Evolutionary conservation across 257 asterid genomes (phyloP).

Genomic region (Ligustrum vulgare): DNA sequence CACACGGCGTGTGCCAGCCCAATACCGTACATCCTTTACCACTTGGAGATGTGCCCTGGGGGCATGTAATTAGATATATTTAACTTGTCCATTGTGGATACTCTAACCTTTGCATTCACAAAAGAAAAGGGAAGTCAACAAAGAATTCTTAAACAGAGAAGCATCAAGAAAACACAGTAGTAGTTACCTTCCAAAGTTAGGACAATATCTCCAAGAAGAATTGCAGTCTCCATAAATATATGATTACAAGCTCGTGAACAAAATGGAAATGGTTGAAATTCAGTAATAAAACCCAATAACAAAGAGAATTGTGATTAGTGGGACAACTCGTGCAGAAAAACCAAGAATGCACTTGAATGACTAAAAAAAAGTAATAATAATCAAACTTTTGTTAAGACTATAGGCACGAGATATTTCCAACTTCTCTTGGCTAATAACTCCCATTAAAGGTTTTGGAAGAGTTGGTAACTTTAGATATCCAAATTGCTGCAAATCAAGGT

Average conservation of each 20-base stretch:
- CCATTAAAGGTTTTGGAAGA: slow-evolving; percentile 77
- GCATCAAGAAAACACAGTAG: neutral
- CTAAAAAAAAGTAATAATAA: slow-evolving; percentile 15
- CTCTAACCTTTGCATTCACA: slow-evolving; percentile 65
- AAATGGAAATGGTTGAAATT: slow-evolving; percentile 75
- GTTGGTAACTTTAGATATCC: slow-evolving; percentile 81
- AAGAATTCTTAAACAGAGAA: slow-evolving; percentile 15
- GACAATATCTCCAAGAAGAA: slow-evolving; percentile 78
- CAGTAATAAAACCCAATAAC: slow-evolving; percentile 14
- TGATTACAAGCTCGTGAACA: slow-evolving; percentile 78
- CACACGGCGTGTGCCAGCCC: too few species aligned
- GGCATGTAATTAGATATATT: too few species aligned
- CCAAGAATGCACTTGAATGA: neutral
- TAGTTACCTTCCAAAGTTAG: slow-evolving; percentile 92
- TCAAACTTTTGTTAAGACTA: slow-evolving; percentile 89
- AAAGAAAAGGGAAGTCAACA: slow-evolving; percentile 20
- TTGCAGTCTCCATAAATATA: slow-evolving; percentile 81
- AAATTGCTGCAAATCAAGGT: slow-evolving; percentile 88
- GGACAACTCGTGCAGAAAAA: neutral
- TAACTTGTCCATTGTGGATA: too few species aligned
- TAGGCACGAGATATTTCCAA: slow-evolving; percentile 92
- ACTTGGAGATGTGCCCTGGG: too few species aligned
- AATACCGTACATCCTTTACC: too few species aligned
- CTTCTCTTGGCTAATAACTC: slow-evolving; percentile 83
- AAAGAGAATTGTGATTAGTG: slow-evolving; percentile 23